Evolutionary conservation across 73 alveolate genomes (phyloP).

Genomic region (Durusdinium trenchii): DNA sequence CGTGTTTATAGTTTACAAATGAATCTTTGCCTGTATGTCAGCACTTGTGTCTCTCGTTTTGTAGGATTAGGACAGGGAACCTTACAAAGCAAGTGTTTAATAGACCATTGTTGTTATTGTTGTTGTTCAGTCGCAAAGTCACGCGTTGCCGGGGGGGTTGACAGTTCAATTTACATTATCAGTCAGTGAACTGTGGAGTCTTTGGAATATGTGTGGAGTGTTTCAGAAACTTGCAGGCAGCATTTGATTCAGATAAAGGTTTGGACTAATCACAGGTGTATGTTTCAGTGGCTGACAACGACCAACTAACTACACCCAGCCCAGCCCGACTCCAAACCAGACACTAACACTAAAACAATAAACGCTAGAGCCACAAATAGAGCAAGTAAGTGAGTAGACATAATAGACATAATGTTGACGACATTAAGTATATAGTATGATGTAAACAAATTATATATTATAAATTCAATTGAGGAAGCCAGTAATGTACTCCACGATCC

Average conservation of each 20-base stretch:
- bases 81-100: too few species aligned
- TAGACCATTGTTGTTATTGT: not conserved
- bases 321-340: not conserved
- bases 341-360: not conserved
- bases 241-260: too few species aligned
- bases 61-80: too few species aligned
- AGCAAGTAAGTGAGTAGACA: too few species aligned
- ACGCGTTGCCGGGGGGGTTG: not conserved
- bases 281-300: too few species aligned
- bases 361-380: not conserved
- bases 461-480: not conserved
- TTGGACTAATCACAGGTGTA: too few species aligned
- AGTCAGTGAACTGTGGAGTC: too few species aligned
- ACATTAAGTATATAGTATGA: not conserved
- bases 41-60: too few species aligned
- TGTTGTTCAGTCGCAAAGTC: not conserved
- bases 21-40: too few species aligned
- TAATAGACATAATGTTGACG: not conserved
- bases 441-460: not conserved
- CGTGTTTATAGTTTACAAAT: too few species aligned
- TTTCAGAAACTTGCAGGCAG: too few species aligned
- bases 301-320: not conserved
- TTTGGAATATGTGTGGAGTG: too few species aligned
- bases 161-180: not conserved
- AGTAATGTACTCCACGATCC: not conserved